phyloP scores from a whole-genome alignment of 768 basidiomycete genomes.

The Mycena vitilis region DNA sequence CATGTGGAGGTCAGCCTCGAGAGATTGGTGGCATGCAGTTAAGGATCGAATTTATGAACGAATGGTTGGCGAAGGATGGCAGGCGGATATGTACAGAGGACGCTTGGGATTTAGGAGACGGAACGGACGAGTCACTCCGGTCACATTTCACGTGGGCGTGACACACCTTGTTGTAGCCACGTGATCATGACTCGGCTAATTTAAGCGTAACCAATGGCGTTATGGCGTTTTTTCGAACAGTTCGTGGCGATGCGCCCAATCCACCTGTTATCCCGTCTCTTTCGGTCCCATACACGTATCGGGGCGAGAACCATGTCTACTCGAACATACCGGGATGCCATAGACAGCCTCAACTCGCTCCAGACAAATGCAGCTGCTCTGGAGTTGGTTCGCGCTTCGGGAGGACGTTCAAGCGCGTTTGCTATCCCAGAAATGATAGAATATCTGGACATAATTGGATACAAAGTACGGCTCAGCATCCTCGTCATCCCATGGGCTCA shows the following conservation, averaged over 20 bases:
- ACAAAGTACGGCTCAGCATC: slow-evolving; percentile 66
- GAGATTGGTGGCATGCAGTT: slow-evolving; percentile 18
- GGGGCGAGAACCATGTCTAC: slow-evolving; percentile 62
- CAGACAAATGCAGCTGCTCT: slow-evolving; percentile 96
- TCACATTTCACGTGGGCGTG: too few relatives aligned
- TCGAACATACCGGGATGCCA: slow-evolving; percentile 78
- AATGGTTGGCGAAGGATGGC: slow-evolving; percentile 7
- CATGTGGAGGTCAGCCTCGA: slow-evolving; percentile 29
- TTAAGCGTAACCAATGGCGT: too few relatives aligned
- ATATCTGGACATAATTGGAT: slow-evolving; percentile 88
- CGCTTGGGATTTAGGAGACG: too few relatives aligned
- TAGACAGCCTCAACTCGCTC: slow-evolving; percentile 78
- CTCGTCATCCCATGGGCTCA: slow-evolving; percentile 30
- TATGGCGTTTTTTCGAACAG: not conserved
- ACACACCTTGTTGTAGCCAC: too few relatives aligned
- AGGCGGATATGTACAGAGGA: slow-evolving; percentile 24
- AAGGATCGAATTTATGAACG: slow-evolving; percentile 23
- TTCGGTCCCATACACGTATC: slow-evolving; percentile 24
- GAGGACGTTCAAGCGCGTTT: slow-evolving; percentile 66
- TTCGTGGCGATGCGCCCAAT: slow-evolving; percentile 38
- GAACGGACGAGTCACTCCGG: too few relatives aligned
- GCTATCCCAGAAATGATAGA: slow-evolving; percentile 92
- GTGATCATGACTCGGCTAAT: too few relatives aligned
- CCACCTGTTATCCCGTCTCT: slow-evolving; percentile 40
- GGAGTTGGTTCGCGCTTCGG: slow-evolving; percentile 83